Evolutionary conservation across 2,329 filamentous ascomycete species (phyloP), one percentile per base, ranked within the genome.

Genomic region (Aspergillus piperis): DNA sequence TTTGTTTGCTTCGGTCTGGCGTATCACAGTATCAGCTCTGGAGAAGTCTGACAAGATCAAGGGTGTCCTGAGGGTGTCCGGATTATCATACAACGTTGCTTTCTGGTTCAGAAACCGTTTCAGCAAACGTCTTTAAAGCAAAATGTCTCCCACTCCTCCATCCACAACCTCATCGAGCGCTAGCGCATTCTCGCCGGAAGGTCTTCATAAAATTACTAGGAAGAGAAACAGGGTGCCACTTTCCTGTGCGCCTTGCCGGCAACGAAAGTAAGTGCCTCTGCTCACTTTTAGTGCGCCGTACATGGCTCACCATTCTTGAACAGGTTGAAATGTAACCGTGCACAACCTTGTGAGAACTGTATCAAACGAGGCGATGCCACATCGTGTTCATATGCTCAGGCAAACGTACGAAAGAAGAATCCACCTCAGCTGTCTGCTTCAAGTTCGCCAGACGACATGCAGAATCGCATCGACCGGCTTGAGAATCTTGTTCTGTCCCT

Each of bases 401-500:
- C 82, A 36, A 81, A 77, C 56, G 84, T 87, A 54, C 86, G 91
- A 68, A 95, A 91, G 78, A 96, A 91, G 83, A 88, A 77, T 59
- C 69, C 70, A 8, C 68, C 77, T 39, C 82, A 81, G 71, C 85
- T 88, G 76, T 84, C 79, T 57, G 67, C 79, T 54, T 78, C 86
- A 78, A 82, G 84, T 59, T 82, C 84, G 68, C 92, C 94, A 53
- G 93, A 96, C 83, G 94, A 97, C 77, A 97, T 98, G 94, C 94
- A 98, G 80, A 96, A 96, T 73, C 90, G 95, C 75, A 98, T 98
- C 79, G 93, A 98, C 81, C 87, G 94, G 70, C 83, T 98, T 66
- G 94, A 98, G 83, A 90, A 91, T 68, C 81, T 98, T 75, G 94
- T 98, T 62, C 79, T 98, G 66, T 96, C 92, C 27, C 78, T 98